Conservation (phyloP, 768 basidiomycete genomes). For the Filobasidium wieringae region DNA sequence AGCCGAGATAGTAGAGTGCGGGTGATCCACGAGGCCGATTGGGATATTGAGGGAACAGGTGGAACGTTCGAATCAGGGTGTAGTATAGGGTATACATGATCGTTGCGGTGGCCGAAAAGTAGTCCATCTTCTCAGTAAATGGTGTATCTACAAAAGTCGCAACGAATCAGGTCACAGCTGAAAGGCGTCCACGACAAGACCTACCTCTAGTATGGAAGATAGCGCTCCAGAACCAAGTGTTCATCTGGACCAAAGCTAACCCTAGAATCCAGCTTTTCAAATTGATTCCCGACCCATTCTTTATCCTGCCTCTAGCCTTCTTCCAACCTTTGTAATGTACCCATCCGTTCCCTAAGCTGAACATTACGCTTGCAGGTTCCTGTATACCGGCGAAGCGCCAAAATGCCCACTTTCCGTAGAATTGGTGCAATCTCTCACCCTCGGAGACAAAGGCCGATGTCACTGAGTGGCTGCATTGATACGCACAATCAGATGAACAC, state of each 20-base stretch:
- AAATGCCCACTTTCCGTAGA: constrained; percentile 96
- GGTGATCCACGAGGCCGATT: constrained; percentile 15
- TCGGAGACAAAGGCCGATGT: constrained; percentile 39
- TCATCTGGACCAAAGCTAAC: constrained; percentile 56
- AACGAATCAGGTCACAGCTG: too few species aligned
- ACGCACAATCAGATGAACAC: constrained; percentile 77
- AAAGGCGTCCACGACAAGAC: constrained; percentile 64
- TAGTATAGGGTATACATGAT: constrained; percentile 73
- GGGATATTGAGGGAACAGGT: constrained; percentile 47
- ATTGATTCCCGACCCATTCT: constrained; percentile 19
- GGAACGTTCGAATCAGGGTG: constrained; percentile 62
- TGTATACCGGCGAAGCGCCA: constrained; percentile 78
- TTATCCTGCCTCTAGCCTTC: constrained; percentile 24
- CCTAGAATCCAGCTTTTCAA: constrained; percentile 24
- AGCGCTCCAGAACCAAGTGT: constrained; percentile 84
- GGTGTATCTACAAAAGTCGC: constrained; percentile 51
- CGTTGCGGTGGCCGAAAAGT: constrained; percentile 80
- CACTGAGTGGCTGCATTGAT: constrained; percentile 70
- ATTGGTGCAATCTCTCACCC: constrained; percentile 21
- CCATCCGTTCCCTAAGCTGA: constrained; percentile 75
- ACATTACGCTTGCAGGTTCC: constrained; percentile 82
- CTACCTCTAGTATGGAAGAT: constrained; percentile 87
- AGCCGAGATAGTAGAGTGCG: constrained; percentile 42
- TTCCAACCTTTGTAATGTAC: constrained; percentile 55
- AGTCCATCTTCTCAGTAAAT: constrained; percentile 79